Evolutionary conservation across 2,329 filamentous ascomycete species (phyloP).

Genomic region (Aureobasidium sp.): DNA sequence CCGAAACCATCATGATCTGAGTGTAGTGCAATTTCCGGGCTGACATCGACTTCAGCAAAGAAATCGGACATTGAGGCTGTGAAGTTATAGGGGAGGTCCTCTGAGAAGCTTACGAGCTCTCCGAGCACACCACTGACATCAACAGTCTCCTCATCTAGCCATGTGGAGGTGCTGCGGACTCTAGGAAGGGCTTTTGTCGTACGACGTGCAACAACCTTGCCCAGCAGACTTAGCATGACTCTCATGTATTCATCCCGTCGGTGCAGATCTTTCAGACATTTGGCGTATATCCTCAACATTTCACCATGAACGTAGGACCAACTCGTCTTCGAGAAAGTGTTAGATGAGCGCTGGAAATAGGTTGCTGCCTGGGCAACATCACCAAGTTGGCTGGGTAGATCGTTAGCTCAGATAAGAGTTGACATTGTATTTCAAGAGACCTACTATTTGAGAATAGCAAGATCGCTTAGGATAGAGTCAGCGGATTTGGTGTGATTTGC

Average conservation of each 20-base stretch:
- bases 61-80: slow-evolving; percentile 64
- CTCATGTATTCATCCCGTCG: slow-evolving; percentile 72
- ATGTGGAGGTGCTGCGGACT: slow-evolving; percentile 22
- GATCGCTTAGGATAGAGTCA: slow-evolving; percentile 71
- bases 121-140: slow-evolving; percentile 31
- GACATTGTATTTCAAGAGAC: not conserved
- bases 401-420: not conserved
- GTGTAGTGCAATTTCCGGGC: slow-evolving; percentile 62
- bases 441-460: slow-evolving; percentile 68
- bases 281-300: slow-evolving; percentile 78
- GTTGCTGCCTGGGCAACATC: slow-evolving; percentile 68
- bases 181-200: slow-evolving; percentile 27
- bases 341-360: slow-evolving; percentile 71
- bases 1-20: slow-evolving; percentile 68
- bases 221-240: slow-evolving; percentile 65
- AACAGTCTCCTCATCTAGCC: slow-evolving; percentile 34
- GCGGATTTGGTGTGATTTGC: slow-evolving; percentile 72
- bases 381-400: slow-evolving; percentile 44
- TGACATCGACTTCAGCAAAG: slow-evolving; percentile 62
- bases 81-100: slow-evolving; percentile 52
- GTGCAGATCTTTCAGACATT: slow-evolving; percentile 70
- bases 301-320: slow-evolving; percentile 77
- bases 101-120: slow-evolving; percentile 43
- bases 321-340: slow-evolving; percentile 67
- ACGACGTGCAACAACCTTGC: slow-evolving; percentile 50